Base-by-base conservation (phyloP, 352 stramenopile species). In the Pythium chondricola region DNA sequence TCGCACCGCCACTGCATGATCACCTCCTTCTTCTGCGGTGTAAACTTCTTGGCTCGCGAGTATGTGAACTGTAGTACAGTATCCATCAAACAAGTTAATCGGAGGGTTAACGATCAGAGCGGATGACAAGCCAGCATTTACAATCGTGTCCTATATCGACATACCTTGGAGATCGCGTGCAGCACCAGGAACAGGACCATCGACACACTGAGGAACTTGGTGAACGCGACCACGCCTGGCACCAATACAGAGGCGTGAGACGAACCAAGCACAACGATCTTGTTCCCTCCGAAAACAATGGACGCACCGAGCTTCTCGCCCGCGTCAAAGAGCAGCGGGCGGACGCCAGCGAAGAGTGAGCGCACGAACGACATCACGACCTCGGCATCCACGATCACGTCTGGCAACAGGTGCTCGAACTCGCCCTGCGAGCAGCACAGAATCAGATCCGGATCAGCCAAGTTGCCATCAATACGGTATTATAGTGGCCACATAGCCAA, bases 41-140 rank as follows among this genome's bases (percentile, higher is more conserved):
- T 41, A 27, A 78, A 74, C 33, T 67, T 71, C 44, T 61, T 67
- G 3, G 63, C 59, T 2, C 62, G 65, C 18, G 43, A 38, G 41
- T 72, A 63, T 6, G 59, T 72, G 37, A 78, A 78, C 68, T 78
- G 33, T n/a, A n/a, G n/a, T n/a, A n/a, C n/a, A n/a, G n/a, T n/a
- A n/a, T n/a, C n/a, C 20, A 38, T 43, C 11, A 43, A 52, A 10
- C 14, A 59, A 22, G 18, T 33, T 21, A 38, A 13, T 50, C 13
- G 52, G 17, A 25, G n/a, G n/a, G 18, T 16, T 6, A 0, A 47
- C 1, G 6, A 5, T 18, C 33, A 6, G 5, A 24, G 33, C 2
- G 9, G 26, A 36, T 4, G n/a, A 5, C 13, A 31, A 36, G 4
- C 26, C 9, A 26, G 18, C 41, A 36, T 1, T 48, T 3, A 27